Conservation (phyloP, 1,139 yeast genomes). For the Candida freyschussii region DNA sequence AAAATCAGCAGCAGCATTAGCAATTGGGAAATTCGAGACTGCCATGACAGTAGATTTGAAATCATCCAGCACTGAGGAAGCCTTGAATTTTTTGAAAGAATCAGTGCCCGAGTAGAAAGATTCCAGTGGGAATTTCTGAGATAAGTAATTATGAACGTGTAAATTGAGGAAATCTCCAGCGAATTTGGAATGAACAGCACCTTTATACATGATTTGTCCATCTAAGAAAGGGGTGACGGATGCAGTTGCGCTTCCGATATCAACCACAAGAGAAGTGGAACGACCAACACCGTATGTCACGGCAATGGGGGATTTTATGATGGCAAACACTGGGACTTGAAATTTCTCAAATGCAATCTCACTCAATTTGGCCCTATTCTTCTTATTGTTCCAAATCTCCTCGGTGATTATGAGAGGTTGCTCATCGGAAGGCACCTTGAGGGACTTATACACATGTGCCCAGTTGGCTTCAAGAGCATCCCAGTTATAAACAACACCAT, state of each 20-base stretch:
- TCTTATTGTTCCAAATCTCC: constrained; percentile 55
- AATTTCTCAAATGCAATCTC: constrained; percentile 63
- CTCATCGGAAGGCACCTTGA: constrained; percentile 46
- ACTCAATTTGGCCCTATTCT: constrained; percentile 45
- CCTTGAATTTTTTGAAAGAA: constrained; percentile 45
- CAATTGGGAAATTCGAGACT: constrained; percentile 35
- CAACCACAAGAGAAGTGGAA: constrained; percentile 63
- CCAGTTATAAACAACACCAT: constrained; percentile 64
- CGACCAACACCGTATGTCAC: constrained; percentile 66
- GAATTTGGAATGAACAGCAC: constrained; percentile 53
- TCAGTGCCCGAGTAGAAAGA: constrained; percentile 30
- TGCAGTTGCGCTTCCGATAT: constrained; percentile 57
- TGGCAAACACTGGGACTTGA: constrained; percentile 61
- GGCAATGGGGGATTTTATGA: constrained; percentile 66
- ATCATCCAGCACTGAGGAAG: constrained; percentile 40
- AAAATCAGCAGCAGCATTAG: constrained; percentile 25
- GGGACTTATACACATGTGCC: constrained; percentile 47
- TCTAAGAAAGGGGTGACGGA: constrained; percentile 68
- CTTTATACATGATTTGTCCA: constrained; percentile 60
- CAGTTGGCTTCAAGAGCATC: constrained; percentile 56
- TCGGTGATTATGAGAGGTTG: constrained; percentile 65
- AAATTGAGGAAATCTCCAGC: constrained; percentile 69
- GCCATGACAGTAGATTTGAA: constrained; percentile 42
- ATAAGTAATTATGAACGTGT: constrained; percentile 33
- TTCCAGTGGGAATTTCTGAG: constrained; percentile 11